These are phyloP conservation scores for Chalciporus sp. DNA, from an alignment of 1,284 basidiomycete genomes.

Conservation along the genomic window DNA sequence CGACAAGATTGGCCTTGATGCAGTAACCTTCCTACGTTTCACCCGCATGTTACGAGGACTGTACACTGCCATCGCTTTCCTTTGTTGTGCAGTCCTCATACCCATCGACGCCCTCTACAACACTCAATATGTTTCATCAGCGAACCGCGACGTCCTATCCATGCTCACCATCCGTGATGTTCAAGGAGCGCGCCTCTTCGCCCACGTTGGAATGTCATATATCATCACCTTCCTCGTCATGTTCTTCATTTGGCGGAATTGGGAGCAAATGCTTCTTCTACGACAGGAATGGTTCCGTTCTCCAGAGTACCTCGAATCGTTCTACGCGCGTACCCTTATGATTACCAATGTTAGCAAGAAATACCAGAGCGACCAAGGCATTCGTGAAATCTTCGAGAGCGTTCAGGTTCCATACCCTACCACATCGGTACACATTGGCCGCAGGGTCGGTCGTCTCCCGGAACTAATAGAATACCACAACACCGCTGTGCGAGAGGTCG, in stretches of 20 bases:
- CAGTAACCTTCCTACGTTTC: conserved; percentile 91
- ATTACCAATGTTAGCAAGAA: conserved; percentile 66
- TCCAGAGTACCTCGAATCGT: conserved; percentile 63
- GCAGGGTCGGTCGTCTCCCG: conserved; percentile 66
- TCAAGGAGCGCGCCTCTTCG: conserved; percentile 57
- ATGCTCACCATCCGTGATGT: conserved; percentile 73
- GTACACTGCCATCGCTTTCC: conserved; percentile 67
- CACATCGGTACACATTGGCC: conserved; percentile 72
- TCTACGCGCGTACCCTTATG: conserved; percentile 68
- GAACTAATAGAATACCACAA: conserved; percentile 79
- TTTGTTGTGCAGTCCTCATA: conserved; percentile 77
- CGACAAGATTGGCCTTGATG: conserved; percentile 92
- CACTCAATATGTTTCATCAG: conserved; percentile 37
- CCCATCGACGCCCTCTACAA: conserved; percentile 78
- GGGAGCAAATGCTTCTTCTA: conserved; percentile 61
- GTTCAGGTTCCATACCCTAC: conserved; percentile 76
- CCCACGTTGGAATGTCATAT: conserved; percentile 67
- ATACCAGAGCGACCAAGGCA: conserved; percentile 70
- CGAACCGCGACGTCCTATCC: conserved; percentile 45
- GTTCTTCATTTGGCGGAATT: conserved; percentile 63
- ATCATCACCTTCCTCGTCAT: conserved; percentile 58
- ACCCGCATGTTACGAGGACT: conserved; percentile 83
- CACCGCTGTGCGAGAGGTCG: conserved; percentile 73
- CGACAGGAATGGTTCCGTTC: conserved; percentile 66
- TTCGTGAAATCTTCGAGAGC: conserved; percentile 62